Base-by-base conservation (phyloP, 2,329 filamentous ascomycete genomes). In the Lachnellula hyalina region DNA sequence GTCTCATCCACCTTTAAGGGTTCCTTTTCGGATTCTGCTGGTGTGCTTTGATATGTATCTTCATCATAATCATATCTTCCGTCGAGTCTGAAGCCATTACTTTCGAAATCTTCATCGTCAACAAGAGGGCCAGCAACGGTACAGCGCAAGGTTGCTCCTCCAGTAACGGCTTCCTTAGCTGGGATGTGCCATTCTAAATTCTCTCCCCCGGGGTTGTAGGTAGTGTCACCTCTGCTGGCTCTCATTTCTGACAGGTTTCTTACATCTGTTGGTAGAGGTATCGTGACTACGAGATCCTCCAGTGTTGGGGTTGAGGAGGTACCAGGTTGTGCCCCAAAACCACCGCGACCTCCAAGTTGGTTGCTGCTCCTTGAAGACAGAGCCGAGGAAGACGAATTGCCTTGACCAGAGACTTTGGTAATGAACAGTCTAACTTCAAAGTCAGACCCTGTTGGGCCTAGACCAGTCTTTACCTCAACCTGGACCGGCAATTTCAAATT, bases 361-460 rank as follows among this genome's bases (percentile, higher is more conserved):
- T 72, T 68, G 3, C 70, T 71, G 52, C 59, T 72, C 38, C 72
- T 65, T 15, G 67, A 63, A 19, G 67, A 58, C 55, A 71, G 72
- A 47, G 76, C 72, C 59, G 73, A 67, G 12, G 66, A 51, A 44
- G 74, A 69, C 36, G 72, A 70, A 25, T 74, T 70, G 40, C 71
- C 60, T 58, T 70, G 57, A 62, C 75, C 67, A 58, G 89, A 86
- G 28, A 86, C 77, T 65, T 81, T 87, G 66, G 85, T 85, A 41
- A 90, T 79, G 56, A 84, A 82, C 23, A 96, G 71, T 49, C 89
- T 81, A 47, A 96, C 89, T 70, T 97, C 92, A 65, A 99, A 97
- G 53, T 97, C 94, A 5, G 86, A 82, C 1, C 89, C 91, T 0
- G 75, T 76, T 2, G 81, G 71, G 0, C 94, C 94, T 3, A 96